Evolutionary conservation across 2,329 filamentous ascomycete species (phyloP).

Genomic region (Ophiostoma novo-ulmi): DNA sequence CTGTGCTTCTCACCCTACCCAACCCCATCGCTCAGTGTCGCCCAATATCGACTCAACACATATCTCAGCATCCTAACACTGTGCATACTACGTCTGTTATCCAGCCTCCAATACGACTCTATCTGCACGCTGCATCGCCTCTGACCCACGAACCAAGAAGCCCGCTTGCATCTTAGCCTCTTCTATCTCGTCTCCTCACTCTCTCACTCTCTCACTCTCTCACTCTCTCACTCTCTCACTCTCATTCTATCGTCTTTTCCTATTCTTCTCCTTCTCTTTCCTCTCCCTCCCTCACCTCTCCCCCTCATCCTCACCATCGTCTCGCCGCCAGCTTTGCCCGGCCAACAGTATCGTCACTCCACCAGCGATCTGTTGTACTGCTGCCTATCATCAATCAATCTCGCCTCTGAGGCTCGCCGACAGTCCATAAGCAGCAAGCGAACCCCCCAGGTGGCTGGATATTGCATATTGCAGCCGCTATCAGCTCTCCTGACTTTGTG

Average conservation of each 20-base stretch:
- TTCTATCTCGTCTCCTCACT: not conserved
- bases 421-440: constrained; percentile 10
- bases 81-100: not conserved
- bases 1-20: not conserved
- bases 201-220: not conserved
- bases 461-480: not conserved
- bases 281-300: constrained; percentile 9
- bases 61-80: constrained; percentile 3
- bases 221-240: not conserved
- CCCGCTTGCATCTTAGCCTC: not conserved
- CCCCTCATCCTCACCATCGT: not conserved
- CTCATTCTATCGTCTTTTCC: not conserved
- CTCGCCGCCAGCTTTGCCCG: constrained; percentile 19
- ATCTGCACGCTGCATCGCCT: constrained; percentile 9
- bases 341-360: constrained; percentile 20
- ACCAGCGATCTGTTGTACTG: constrained; percentile 15
- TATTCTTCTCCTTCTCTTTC: not conserved
- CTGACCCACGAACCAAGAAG: constrained; percentile 13
- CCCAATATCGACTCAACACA: not conserved
- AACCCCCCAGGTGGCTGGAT: constrained; percentile 14
- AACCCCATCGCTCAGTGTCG: not conserved
- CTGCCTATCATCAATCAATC: not conserved
- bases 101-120: constrained; percentile 5
- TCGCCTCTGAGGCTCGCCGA: not conserved
- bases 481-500: not conserved